Evolutionary conservation across 129 eudicot species (phyloP), one percentile per base, ranked within the genome.

Genomic region (Oenanthe sinensis): DNA sequence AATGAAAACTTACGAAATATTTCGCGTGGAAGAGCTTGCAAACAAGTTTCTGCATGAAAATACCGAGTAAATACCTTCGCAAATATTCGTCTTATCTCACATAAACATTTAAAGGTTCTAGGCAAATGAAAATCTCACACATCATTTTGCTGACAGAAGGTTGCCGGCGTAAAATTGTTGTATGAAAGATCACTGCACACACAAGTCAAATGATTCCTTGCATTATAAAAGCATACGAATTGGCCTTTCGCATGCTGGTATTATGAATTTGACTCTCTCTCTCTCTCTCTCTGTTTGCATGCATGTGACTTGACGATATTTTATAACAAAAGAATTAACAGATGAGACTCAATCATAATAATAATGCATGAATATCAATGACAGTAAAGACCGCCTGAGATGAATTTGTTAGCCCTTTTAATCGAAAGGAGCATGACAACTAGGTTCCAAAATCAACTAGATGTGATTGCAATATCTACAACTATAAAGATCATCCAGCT

Each of bases 131-230:
- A 71, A 42, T 55, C 86, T 86, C 84, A 88, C 92, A 76, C 81
- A 8, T 42, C 65, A 17, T 76, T 73, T 28, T 72, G 71, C 39
- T 74, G 89, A 85, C 92, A 88, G 50, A 24, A 49, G 46, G 60
- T 19, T 24, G 50, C 49, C 48, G 83, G 55, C 30, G 87, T 82
- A 47, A 88, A 77, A 33, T 81, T 85, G 86, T 88, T 88, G 79
- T 85, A 85, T 17, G 91, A 88, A 52, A 88, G 63, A 84, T 88
- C 86, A 79, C 86, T 83, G 80, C 24, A 70, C 6, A 26, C 17
- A 79, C 0, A 79, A 78, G 36, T 49, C 71, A 63, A 63, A 30
- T 63, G 33, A 63, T 26, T 63, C 19, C 2, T 63, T 63, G 39
- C 8, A 20, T 63, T 63, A 63, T 12, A 4, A 28, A 26, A 63